phyloP scores from a whole-genome alignment of 2,329 filamentous ascomycete species.

The Alternaria sp. region DNA sequence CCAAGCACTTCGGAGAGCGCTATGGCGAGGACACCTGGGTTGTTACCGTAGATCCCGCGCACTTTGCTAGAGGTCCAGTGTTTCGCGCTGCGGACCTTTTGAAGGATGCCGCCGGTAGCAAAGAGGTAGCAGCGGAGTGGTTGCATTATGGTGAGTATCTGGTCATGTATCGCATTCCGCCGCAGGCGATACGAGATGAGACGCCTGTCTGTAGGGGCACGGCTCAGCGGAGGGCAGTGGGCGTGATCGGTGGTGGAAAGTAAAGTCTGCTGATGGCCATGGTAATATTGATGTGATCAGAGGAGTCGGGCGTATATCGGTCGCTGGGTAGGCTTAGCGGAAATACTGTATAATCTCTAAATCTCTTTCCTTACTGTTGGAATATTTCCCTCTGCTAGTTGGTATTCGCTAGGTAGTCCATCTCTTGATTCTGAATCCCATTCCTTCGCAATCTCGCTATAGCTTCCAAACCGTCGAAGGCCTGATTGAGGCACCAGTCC shows the following conservation, averaged over 20 bases:
- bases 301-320: neutral
- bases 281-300: neutral
- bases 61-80: conserved; percentile 40
- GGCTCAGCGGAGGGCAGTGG: conserved; percentile 25
- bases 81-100: conserved; percentile 41
- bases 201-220: conserved; percentile 29
- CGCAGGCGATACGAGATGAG: conserved; percentile 40
- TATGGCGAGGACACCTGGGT: conserved; percentile 32
- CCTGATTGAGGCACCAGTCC: conserved; percentile 1
- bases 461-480: neutral
- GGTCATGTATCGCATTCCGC: conserved; percentile 43
- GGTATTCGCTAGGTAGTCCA: neutral
- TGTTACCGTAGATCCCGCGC: conserved; percentile 38
- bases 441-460: neutral
- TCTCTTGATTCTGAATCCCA: neutral
- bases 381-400: neutral
- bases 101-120: conserved; percentile 8
- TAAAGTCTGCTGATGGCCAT: neutral
- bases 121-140: conserved; percentile 17
- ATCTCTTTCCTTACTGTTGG: neutral
- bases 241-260: conserved; percentile 23
- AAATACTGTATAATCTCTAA: neutral
- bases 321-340: neutral
- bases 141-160: conserved; percentile 45
- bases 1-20: conserved; percentile 23